These are phyloP conservation scores for Rhododendron simsii DNA, from an alignment of 148 eudicot genomes.

Conservation along the genomic window DNA sequence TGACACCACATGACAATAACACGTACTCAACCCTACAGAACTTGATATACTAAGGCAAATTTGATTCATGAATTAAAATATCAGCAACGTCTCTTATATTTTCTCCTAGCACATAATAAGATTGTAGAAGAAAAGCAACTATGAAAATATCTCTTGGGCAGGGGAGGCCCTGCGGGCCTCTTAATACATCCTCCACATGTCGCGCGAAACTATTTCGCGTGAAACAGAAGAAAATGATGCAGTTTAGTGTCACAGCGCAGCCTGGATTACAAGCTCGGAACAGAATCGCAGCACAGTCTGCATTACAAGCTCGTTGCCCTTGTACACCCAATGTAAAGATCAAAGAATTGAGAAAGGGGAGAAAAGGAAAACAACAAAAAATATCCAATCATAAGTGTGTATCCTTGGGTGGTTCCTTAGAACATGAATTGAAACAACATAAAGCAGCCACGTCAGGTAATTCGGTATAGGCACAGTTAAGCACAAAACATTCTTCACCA, in stretches of 20 bases:
- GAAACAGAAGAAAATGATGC: neutral
- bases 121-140: too few species aligned
- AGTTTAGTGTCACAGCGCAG: neutral
- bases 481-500: neutral
- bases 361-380: neutral
- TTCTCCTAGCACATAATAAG: too few species aligned
- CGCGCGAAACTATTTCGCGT: too few species aligned
- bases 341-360: neutral
- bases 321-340: neutral
- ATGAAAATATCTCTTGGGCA: too few species aligned
- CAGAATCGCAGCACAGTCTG: neutral
- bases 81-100: too few species aligned
- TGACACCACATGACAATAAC: too few species aligned
- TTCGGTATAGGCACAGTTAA: neutral
- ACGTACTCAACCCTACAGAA: neutral
- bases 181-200: too few species aligned
- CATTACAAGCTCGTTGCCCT: neutral
- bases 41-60: neutral
- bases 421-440: neutral
- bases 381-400: neutral
- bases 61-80: neutral
- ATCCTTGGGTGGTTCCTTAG: neutral
- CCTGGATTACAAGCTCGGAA: neutral
- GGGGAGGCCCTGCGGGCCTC: too few species aligned
- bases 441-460: neutral